phyloP scores from a whole-genome alignment of 176 grass and related monocot genomes.

The Zizania latifolia region DNA sequence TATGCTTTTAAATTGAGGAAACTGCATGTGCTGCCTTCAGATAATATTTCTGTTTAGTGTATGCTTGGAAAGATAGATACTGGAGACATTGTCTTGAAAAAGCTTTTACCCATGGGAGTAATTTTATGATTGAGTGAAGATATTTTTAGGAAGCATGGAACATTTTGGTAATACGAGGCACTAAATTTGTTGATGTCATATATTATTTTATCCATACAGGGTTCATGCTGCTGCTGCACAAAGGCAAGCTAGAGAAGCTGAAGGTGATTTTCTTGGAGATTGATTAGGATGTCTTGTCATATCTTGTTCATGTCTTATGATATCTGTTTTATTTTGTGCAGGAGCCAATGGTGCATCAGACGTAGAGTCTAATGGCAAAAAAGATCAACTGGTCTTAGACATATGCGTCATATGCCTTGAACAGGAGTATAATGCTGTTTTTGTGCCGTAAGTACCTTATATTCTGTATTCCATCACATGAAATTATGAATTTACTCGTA shows the following conservation, averaged over 20 bases:
- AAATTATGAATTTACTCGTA: constrained; percentile 17
- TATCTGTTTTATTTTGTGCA: constrained; percentile 42
- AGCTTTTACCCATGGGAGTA: not conserved
- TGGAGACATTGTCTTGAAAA: not conserved
- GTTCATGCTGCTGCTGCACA: constrained; percentile 83
- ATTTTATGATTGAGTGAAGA: not conserved
- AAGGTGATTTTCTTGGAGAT: constrained; percentile 58
- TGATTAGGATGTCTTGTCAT: constrained; percentile 11
- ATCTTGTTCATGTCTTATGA: not conserved
- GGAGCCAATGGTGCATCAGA: constrained; percentile 42
- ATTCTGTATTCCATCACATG: not conserved
- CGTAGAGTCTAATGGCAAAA: constrained; percentile 48
- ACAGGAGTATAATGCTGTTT: constrained; percentile 98
- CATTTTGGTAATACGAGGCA: not conserved
- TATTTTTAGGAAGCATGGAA: not conserved
- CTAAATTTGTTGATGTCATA: not conserved
- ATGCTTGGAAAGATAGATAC: not conserved
- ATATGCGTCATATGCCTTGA: constrained; percentile 99
- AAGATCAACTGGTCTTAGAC: constrained; percentile 62
- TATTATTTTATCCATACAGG: constrained; percentile 38
- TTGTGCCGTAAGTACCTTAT: constrained; percentile 86
- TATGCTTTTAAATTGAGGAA: not conserved
- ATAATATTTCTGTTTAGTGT: not conserved
- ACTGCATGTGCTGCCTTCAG: not conserved
- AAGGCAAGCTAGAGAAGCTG: constrained; percentile 72